Percentiles rank a stretch among this genome's conserved stretches.
These are phyloP conservation scores for Wickerhamiella australiensis DNA, from an alignment of 805 yeast species.

Conservation along the genomic window DNA sequence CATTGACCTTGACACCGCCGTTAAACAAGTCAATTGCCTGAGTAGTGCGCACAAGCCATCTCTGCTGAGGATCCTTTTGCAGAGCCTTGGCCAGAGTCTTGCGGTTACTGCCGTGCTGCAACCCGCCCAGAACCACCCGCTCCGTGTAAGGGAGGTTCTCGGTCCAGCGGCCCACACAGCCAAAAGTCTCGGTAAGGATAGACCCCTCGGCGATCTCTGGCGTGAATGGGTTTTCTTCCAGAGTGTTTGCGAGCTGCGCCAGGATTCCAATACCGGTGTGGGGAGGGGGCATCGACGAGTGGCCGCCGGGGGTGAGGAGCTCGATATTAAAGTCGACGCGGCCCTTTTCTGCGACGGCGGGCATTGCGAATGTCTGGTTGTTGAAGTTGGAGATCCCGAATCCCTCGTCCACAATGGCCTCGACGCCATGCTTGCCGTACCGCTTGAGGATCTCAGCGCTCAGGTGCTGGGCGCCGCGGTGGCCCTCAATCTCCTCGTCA, in stretches of 20 bases:
- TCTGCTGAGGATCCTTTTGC: constrained; percentile 6
- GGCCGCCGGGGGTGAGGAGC: constrained; percentile 62
- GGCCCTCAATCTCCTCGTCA: constrained; percentile 62
- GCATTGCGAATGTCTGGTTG: constrained; percentile 41
- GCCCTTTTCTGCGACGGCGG: constrained; percentile 56
- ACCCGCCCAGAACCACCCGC: constrained; percentile 6
- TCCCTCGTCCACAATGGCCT: constrained; percentile 63
- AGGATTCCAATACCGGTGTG: constrained; percentile 72
- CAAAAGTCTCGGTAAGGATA: constrained; percentile 46
- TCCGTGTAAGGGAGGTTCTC: not conserved
- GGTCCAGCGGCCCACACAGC: constrained; percentile 41
- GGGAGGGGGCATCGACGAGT: constrained; percentile 66
- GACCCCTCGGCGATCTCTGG: constrained; percentile 39
- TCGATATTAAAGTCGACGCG: constrained; percentile 39
- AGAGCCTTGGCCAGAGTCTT: constrained; percentile 14
- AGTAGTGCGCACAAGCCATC: constrained; percentile 41
- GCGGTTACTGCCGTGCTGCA: not conserved
- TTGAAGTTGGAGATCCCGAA: constrained; percentile 32
- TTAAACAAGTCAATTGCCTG: constrained; percentile 49
- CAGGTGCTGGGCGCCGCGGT: constrained; percentile 47
- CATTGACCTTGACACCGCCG: constrained; percentile 69
- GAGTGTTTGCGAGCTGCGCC: constrained; percentile 41
- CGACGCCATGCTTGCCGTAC: constrained; percentile 51
- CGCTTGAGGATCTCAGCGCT: constrained; percentile 37
- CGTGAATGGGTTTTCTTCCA: constrained; percentile 49